Evolutionary conservation across 73 alveolate genomes (phyloP).

Genomic region (Paramecium biaurelia): DNA sequence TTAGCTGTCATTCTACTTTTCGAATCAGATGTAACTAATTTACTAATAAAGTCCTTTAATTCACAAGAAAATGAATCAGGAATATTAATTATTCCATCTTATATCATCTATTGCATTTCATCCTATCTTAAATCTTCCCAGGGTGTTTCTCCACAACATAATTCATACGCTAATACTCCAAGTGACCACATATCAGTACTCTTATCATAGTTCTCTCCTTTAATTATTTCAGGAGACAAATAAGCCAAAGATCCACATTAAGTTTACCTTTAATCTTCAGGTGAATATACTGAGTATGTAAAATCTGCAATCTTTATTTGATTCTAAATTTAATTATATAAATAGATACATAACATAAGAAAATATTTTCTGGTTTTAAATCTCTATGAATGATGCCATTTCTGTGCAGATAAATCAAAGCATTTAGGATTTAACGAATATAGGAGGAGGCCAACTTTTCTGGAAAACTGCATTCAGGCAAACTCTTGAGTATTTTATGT

Average conservation of each 20-base stretch:
- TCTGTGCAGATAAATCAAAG: conserved; percentile 35
- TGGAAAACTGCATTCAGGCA: not conserved
- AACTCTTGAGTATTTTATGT: not conserved
- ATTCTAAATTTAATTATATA: not conserved
- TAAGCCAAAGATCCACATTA: conserved; percentile 60
- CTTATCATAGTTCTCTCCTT: conserved; percentile 51
- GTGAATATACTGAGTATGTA: conserved; percentile 20
- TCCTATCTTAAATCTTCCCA: not conserved
- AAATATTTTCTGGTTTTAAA: conserved; percentile 57
- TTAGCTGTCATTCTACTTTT: conserved; percentile 8
- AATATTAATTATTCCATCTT: not conserved
- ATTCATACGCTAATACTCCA: conserved; percentile 65
- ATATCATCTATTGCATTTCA: not conserved
- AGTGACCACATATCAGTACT: conserved; percentile 59
- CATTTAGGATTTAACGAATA: not conserved
- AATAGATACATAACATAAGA: not conserved
- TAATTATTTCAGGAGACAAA: conserved; percentile 57
- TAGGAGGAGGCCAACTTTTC: not conserved
- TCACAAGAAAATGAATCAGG: conserved; percentile 25
- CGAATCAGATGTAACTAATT: not conserved
- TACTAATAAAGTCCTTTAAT: conserved; percentile 9
- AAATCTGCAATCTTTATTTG: conserved; percentile 50
- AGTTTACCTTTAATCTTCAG: conserved; percentile 42
- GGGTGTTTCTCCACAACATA: conserved; percentile 50
- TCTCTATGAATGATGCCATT: conserved; percentile 60